These are phyloP conservation scores for Microcyclospora tardicrescens DNA, from an alignment of 2,329 filamentous ascomycete species.

Conservation along the genomic window DNA sequence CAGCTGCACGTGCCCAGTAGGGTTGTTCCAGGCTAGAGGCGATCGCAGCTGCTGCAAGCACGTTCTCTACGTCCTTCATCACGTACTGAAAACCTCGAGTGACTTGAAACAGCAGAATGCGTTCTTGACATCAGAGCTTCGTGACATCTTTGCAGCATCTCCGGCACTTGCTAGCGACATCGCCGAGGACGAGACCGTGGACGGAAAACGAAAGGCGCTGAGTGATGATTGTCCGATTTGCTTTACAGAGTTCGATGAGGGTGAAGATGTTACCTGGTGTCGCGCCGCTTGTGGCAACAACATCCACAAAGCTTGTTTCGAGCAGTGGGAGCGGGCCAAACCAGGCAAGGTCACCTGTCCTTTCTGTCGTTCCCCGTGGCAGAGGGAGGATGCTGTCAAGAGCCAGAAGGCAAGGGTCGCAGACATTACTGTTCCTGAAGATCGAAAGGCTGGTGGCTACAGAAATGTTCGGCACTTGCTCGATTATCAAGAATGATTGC, in stretches of 20 bases:
- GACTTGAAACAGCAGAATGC: conserved; percentile 48
- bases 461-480: conserved; percentile 20
- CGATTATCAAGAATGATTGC: conserved; percentile 9
- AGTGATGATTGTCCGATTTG: conserved; percentile 53
- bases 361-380: conserved; percentile 19
- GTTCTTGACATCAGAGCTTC: conserved; percentile 45
- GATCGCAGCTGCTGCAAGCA: conserved; percentile 49
- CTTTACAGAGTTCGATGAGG: conserved; percentile 41
- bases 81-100: conserved; percentile 43
- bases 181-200: conserved; percentile 19
- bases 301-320: conserved; percentile 45
- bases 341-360: conserved; percentile 17
- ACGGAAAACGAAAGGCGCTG: conserved; percentile 43
- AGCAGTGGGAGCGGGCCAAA: conserved; percentile 34
- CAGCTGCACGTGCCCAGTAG: conserved; percentile 15
- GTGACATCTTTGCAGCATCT: conserved; percentile 41
- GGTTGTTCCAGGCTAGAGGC: conserved; percentile 21
- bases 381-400: conserved; percentile 8
- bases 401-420: conserved; percentile 9
- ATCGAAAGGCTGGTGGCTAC: conserved; percentile 15
- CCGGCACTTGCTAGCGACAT: conserved; percentile 33
- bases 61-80: conserved; percentile 46
- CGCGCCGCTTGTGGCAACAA: conserved; percentile 50
- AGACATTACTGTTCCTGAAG: conserved; percentile 7
- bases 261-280: conserved; percentile 44